These are phyloP conservation scores for Andalucia godoyi DNA, from an alignment of 78 protist genomes.

Conservation along the genomic window DNA sequence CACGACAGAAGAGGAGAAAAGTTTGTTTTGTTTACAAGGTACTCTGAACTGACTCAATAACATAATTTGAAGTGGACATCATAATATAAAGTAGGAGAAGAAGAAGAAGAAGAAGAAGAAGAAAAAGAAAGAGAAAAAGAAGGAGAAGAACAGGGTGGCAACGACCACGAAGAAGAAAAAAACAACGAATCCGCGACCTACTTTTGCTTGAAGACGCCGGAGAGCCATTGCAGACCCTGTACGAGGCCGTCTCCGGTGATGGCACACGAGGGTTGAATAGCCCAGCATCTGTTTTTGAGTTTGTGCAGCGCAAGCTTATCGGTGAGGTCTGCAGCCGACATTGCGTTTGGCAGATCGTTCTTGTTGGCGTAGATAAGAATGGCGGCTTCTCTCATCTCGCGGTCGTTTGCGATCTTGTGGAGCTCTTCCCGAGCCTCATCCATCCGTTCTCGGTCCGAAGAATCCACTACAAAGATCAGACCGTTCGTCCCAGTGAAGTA, in stretches of 20 bases:
- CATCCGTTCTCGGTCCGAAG: slow-evolving; percentile 81
- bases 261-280: slow-evolving; percentile 25
- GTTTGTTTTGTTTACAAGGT: no score
- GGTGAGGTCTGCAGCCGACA: neutral
- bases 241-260: neutral
- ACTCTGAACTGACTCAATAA: no score
- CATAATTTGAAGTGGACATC: no score
- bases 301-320: slow-evolving; percentile 14
- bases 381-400: slow-evolving; percentile 63
- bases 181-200: no score
- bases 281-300: slow-evolving; percentile 27
- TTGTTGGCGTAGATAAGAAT: slow-evolving; percentile 81
- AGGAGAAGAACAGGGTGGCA: no score
- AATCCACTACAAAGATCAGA: slow-evolving; percentile 89
- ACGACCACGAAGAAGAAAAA: no score
- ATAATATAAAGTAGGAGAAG: no score
- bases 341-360: slow-evolving; percentile 40
- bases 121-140: no score
- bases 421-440: slow-evolving; percentile 73
- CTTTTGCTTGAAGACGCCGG: no score
- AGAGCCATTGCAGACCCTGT: neutral
- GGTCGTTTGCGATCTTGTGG: slow-evolving; percentile 53
- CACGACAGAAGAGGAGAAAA: no score
- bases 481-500: slow-evolving; percentile 79
- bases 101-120: no score